Evolutionary conservation across 805 yeast species (phyloP).

Genomic region (Kurtzmaniella fragi): DNA sequence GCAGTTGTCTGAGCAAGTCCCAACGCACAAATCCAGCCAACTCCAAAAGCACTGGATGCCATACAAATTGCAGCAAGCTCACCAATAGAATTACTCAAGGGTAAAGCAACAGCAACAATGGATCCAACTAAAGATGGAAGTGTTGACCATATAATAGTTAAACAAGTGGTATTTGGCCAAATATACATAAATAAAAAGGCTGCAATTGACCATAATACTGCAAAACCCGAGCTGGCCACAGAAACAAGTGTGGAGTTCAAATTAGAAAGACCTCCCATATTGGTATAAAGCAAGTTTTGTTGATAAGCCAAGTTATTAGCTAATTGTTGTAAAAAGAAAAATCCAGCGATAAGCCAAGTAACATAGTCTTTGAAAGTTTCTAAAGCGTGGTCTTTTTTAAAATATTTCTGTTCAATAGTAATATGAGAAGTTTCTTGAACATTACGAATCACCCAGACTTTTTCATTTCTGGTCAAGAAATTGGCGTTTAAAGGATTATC

Average conservation of each 20-base stretch:
- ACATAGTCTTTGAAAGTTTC: conserved; percentile 45
- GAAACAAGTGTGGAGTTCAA: conserved; percentile 48
- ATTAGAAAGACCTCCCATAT: conserved; percentile 36
- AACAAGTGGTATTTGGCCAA: conserved; percentile 34
- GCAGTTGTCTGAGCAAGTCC: conserved; percentile 27
- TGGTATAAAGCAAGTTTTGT: conserved; percentile 43
- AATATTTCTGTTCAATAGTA: conserved; percentile 35
- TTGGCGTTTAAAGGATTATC: conserved; percentile 50
- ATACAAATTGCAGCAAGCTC: conserved; percentile 40
- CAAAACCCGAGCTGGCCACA: conserved; percentile 50
- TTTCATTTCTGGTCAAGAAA: conserved; percentile 45
- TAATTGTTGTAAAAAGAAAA: conserved; percentile 41
- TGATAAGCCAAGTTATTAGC: conserved; percentile 53
- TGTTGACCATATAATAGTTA: conserved; percentile 26
- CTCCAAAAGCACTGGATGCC: conserved; percentile 43
- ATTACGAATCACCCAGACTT: conserved; percentile 41
- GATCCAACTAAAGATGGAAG: conserved; percentile 43
- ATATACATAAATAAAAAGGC: conserved; percentile 25
- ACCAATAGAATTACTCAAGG: conserved; percentile 40
- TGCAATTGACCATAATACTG: conserved; percentile 36
- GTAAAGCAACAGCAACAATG: conserved; percentile 40
- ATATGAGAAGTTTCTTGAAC: conserved; percentile 28
- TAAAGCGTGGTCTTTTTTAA: conserved; percentile 45
- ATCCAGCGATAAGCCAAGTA: conserved; percentile 18
- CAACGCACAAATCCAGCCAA: conserved; percentile 29